Conservation (phyloP, 176 grass and related monocot species). For the Carex parvula region DNA sequence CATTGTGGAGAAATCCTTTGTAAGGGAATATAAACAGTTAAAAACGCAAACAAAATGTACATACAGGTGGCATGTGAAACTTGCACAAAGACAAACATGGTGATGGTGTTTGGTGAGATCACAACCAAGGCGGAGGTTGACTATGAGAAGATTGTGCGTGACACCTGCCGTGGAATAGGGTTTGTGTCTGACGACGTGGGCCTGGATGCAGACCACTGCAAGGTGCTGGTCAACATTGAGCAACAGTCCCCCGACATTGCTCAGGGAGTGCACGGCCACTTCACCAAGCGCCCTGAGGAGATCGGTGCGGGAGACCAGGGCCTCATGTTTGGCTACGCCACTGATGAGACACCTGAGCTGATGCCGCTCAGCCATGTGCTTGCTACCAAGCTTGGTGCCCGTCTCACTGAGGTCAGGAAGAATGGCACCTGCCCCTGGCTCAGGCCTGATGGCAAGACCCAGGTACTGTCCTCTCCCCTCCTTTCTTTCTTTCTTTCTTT, state of each 20-base stretch:
- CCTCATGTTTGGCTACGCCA: conserved; percentile 25
- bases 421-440: conserved; percentile 13
- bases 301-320: conserved; percentile 17
- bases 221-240: background rate
- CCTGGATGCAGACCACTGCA: conserved; percentile 1
- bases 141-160: conserved; percentile 17
- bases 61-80: conserved; percentile 2
- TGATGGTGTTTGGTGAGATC: conserved; percentile 22
- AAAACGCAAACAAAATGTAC: background rate
- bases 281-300: conserved; percentile 22
- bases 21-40: no score
- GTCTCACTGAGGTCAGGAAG: conserved; percentile 17
- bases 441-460: conserved; percentile 24
- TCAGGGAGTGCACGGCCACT: conserved; percentile 8
- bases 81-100: conserved; percentile 6
- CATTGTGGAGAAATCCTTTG: no score
- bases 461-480: background rate
- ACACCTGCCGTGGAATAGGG: conserved; percentile 12
- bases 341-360: conserved; percentile 5
- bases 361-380: conserved; percentile 23
- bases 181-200: conserved; percentile 7
- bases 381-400: conserved; percentile 14
- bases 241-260: conserved; percentile 15
- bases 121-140: conserved; percentile 16
- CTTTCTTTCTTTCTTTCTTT: no score